These are phyloP conservation scores for Zygnema cylindricum DNA, from an alignment of 139 green algal genomes.

Conservation along the genomic window DNA sequence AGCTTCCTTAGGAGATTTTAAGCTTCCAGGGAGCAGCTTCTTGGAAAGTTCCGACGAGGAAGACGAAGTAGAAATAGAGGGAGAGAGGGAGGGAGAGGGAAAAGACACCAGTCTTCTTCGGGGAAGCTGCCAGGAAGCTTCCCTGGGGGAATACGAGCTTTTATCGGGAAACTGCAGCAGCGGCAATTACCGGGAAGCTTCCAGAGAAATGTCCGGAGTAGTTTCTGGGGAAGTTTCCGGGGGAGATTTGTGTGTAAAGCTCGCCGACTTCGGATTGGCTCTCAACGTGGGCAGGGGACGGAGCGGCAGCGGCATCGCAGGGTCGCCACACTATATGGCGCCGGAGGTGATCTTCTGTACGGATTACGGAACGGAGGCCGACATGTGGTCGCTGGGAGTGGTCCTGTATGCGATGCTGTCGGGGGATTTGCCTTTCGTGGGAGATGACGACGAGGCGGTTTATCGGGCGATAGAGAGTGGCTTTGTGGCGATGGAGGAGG, in stretches of 20 bases:
- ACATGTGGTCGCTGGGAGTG: slow-evolving; percentile 55
- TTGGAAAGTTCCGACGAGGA: background rate
- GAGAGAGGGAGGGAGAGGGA: no score
- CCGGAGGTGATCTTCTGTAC: slow-evolving; percentile 32
- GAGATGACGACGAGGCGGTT: slow-evolving; percentile 69
- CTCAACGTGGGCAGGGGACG: slow-evolving; percentile 68
- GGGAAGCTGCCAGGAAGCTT: background rate
- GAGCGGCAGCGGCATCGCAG: slow-evolving; percentile 30
- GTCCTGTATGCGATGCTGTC: slow-evolving; percentile 42
- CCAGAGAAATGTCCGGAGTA: background rate
- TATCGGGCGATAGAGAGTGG: slow-evolving; percentile 73
- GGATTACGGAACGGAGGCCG: slow-evolving; percentile 1
- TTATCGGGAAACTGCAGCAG: background rate
- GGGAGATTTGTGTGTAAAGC: slow-evolving; percentile 15
- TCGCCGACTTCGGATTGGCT: slow-evolving; percentile 32
- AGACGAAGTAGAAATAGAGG: no score
- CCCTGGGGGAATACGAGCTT: background rate
- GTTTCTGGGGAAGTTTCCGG: background rate
- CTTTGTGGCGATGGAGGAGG: slow-evolving; percentile 90
- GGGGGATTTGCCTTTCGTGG: slow-evolving; percentile 42
- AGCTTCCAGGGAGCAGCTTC: background rate
- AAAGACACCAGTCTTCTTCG: no score
- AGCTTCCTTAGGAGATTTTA: background rate
- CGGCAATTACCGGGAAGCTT: background rate
- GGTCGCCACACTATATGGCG: slow-evolving; percentile 40